Conservation (phyloP, 257 asterid species). For the Gentiana straminea region DNA sequence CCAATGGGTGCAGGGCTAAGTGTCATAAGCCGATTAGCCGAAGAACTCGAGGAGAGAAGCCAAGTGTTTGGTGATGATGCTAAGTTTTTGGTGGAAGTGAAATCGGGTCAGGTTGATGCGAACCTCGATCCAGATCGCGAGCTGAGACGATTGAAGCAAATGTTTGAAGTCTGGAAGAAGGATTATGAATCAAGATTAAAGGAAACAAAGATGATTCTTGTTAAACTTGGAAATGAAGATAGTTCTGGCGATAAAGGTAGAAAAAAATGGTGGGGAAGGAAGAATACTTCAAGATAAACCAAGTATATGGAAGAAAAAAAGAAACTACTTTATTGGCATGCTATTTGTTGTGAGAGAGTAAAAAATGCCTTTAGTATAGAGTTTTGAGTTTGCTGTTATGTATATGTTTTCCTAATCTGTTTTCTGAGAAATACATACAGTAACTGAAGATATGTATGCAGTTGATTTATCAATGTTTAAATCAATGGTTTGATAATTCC, state of each 20-base stretch:
- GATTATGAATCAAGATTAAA: too few species aligned
- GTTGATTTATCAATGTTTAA: too few species aligned
- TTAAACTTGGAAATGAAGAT: conserved; percentile 62
- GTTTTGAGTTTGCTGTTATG: too few species aligned
- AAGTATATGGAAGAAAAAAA: neutral
- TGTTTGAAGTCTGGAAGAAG: conserved; percentile 68
- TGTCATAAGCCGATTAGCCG: conserved; percentile 72
- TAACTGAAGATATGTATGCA: too few species aligned
- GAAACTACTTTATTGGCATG: too few species aligned
- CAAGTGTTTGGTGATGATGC: conserved; percentile 88
- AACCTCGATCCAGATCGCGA: conserved; percentile 75
- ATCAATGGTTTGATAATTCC: too few species aligned
- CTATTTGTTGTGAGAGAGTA: too few species aligned
- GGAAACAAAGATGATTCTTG: conserved; percentile 49
- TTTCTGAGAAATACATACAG: too few species aligned
- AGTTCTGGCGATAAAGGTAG: conserved; percentile 44
- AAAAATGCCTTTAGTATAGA: too few species aligned
- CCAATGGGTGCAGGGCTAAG: conserved; percentile 47
- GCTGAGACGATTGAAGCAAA: conserved; percentile 67
- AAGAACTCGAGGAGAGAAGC: conserved; percentile 89
- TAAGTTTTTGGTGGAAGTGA: conserved; percentile 83
- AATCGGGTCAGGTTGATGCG: conserved; percentile 78
- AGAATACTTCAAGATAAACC: conserved; percentile 54
- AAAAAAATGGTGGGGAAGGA: conserved; percentile 89
- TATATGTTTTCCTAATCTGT: too few species aligned